Percentiles rank a stretch among this genome's conserved stretches.
Conservation (phyloP, 257 asterid genomes). For the Eustoma russellianum region DNA sequence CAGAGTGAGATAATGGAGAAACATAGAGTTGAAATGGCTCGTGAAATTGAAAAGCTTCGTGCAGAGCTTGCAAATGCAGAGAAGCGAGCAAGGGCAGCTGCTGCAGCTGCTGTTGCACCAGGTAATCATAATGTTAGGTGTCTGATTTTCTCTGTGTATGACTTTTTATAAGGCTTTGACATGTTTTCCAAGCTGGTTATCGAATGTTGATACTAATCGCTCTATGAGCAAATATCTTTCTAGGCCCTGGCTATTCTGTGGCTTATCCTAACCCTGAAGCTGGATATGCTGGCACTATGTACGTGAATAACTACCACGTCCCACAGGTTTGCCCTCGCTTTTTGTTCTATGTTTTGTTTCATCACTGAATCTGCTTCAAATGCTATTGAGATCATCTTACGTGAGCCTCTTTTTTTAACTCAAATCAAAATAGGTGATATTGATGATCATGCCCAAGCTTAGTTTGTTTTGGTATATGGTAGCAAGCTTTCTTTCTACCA, state of each 20-base stretch:
- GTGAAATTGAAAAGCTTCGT: slow-evolving; percentile 52
- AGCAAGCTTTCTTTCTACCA: too few species aligned
- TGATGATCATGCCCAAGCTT: too few species aligned
- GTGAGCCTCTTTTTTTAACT: too few species aligned
- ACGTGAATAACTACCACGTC: slow-evolving; percentile 25
- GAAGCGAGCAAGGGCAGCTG: slow-evolving; percentile 45
- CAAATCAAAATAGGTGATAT: too few species aligned
- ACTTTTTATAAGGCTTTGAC: not conserved
- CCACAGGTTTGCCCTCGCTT: slow-evolving; percentile 32
- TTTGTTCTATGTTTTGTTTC: not conserved
- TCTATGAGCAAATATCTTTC: slow-evolving; percentile 9
- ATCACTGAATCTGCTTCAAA: too few species aligned
- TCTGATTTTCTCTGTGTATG: not conserved
- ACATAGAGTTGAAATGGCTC: slow-evolving; percentile 42
- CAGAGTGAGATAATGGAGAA: slow-evolving; percentile 64
- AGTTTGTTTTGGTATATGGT: too few species aligned
- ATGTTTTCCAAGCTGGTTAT: not conserved
- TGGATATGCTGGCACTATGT: slow-evolving; percentile 32
- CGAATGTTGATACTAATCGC: not conserved
- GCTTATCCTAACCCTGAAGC: slow-evolving; percentile 28
- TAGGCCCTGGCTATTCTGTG: slow-evolving; percentile 38
- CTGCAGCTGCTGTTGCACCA: slow-evolving; percentile 31
- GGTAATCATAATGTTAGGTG: slow-evolving; percentile 21
- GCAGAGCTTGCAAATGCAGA: slow-evolving; percentile 63
- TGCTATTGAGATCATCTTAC: too few species aligned